These are phyloP conservation scores for Lipomyces kockii DNA, from an alignment of 805 yeast species.

Conservation along the genomic window DNA sequence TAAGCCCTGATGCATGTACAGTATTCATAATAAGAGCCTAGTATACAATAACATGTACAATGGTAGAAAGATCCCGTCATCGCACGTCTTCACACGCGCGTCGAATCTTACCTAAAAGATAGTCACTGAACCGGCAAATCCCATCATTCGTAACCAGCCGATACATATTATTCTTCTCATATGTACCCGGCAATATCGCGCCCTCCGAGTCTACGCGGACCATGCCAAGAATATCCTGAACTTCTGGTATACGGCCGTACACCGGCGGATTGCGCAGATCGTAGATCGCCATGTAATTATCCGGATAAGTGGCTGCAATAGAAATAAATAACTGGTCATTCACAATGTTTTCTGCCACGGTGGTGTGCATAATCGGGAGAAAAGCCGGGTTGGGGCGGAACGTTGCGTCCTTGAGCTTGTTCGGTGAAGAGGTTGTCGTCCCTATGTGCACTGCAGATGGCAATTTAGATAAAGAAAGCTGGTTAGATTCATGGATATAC, in stretches of 20 bases:
- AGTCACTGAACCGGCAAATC: conserved; percentile 58
- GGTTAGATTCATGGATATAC: neutral
- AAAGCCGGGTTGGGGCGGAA: conserved; percentile 26
- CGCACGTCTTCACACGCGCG: conserved; percentile 40
- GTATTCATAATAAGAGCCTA: neutral
- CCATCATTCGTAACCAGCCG: conserved; percentile 58
- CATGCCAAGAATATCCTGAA: conserved; percentile 73
- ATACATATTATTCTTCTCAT: conserved; percentile 64
- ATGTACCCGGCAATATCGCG: conserved; percentile 58
- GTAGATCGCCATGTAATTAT: conserved; percentile 67
- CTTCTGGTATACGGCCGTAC: conserved; percentile 68
- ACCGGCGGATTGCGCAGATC: conserved; percentile 70
- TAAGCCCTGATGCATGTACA: conserved; percentile 17
- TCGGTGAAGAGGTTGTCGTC: neutral
- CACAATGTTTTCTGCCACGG: conserved; percentile 40
- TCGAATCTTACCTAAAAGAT: conserved; percentile 51
- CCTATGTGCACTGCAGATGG: conserved; percentile 28
- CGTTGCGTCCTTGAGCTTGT: conserved; percentile 1
- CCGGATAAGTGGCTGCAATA: conserved; percentile 43
- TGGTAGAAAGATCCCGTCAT: neutral
- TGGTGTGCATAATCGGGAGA: conserved; percentile 24
- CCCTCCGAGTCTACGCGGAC: conserved; percentile 63
- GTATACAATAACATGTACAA: neutral
- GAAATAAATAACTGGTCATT: conserved; percentile 41
- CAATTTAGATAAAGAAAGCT: conserved; percentile 19